These are phyloP conservation scores for Silene vulgaris DNA, from an alignment of 179 eudicot genomes.

Conservation along the genomic window DNA sequence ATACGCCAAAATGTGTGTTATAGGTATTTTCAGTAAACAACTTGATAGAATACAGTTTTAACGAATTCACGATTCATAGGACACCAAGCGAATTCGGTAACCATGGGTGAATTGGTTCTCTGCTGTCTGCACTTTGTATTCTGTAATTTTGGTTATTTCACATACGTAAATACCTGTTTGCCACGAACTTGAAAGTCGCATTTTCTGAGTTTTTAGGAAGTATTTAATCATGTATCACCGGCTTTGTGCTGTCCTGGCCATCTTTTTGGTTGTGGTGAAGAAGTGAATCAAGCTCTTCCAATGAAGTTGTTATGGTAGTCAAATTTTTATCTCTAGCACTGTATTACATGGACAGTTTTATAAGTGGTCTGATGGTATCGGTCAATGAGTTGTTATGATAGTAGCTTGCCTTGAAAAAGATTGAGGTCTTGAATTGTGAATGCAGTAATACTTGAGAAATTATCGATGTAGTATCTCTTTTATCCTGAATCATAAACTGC, in stretches of 20 bases:
- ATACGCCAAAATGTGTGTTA: too few relatives aligned
- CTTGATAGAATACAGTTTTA: too few relatives aligned
- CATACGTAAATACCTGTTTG: not conserved
- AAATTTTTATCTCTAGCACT: not conserved
- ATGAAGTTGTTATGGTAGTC: not conserved
- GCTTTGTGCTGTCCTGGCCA: not conserved
- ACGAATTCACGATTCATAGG: too few relatives aligned
- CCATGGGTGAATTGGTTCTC: not conserved
- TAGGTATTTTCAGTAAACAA: too few relatives aligned
- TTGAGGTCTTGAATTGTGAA: not conserved
- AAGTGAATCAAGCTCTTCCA: not conserved
- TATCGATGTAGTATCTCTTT: not conserved
- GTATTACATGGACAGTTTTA: not conserved
- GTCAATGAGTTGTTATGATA: conserved; percentile 2
- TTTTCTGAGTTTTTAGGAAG: not conserved
- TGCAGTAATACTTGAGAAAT: not conserved
- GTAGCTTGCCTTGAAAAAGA: not conserved
- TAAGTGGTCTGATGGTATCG: not conserved
- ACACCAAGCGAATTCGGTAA: too few relatives aligned
- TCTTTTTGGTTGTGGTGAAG: not conserved
- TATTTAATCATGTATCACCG: not conserved
- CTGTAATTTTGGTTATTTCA: not conserved
- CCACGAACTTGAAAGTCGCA: not conserved
- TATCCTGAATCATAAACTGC: not conserved
- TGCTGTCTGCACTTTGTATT: not conserved